Evolutionary conservation across 805 yeast species (phyloP), one percentile per base, ranked within the genome.

Genomic region (Clavispora phyllophila): DNA sequence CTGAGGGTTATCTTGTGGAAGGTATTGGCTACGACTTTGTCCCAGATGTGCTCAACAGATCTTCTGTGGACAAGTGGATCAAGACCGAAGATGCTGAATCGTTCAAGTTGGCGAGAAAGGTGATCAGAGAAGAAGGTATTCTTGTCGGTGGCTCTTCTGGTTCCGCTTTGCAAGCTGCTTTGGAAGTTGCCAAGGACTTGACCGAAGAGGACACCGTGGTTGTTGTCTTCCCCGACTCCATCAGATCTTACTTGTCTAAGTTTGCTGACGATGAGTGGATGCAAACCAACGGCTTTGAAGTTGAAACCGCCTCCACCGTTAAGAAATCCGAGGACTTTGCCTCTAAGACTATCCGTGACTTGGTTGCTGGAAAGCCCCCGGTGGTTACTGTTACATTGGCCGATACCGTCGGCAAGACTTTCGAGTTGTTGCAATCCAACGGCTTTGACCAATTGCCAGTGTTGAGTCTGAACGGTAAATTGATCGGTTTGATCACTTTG

Each of bases 261-360:
- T 87, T 87, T 58, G 91, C 86, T 29, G 95, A 87, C 61, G 95
- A 87, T 56, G 95, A 86, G 65, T 87, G 96, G 96, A 80, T 87
- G 84, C 76, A 75, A 60, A 78, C 78, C 54, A 85, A 87, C 60
- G 84, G 85, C 3, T 81, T 87, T 57, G 62, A 63, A 46, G 77
- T 83, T 50, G 86, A 79, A 49, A 75, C 75, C 40, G 62, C 75
- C 42, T 56, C 69, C 17, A 64, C 66, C 42, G 61, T 56, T 34
- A 73, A 73, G 50, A 64, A 75, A 18, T 75, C 70, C 47, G 65
- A 63, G 39, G 59, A 68, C 53, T 63, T 73, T 55, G 42, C 58
- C 29, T 48, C 51, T 40, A 65, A 61, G 47, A 81, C 81, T 37
- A 84, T 87, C 53, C 72, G 71, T 42, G 88, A 84, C 51, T 75